Base-by-base conservation (phyloP, 768 basidiomycete genomes). In the Naganishia onofrii region DNA sequence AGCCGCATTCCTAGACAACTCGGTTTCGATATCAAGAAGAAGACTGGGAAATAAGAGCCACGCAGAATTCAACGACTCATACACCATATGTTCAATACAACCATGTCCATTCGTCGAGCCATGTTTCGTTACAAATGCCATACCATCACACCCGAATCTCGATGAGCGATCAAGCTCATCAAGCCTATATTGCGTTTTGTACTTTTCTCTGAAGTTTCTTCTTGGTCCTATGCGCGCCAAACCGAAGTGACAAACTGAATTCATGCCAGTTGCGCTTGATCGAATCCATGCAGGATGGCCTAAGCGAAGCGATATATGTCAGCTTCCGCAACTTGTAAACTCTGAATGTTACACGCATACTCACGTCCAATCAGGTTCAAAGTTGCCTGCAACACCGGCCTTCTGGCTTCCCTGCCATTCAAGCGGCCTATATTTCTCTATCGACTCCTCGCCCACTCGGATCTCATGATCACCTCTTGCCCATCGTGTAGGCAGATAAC, bases 191-290 rank as follows among this genome's bases (percentile, higher is more conserved):
- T 42, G 42, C 60, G 23, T 73, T 70, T 31, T 53, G 53, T 23
- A 70, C 76, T 64, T 78, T 79, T 52, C 79, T 67, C 66, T 72
- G 68, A 36, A 81, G 44, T 74, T 77, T 79, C 75, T 81, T 81
- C 70, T 77, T 79, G 1, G 80, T 72, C 28, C 77, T 66, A 67
- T 78, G 78, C 46, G 78, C 66, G 52, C 75, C 75, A 68, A 81
- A 81, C 29, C 78, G 73, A 31, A 79, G 75, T 55, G 75, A 75
- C 0, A 79, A 76, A 21, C 70, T 55, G 29, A 81, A 67, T 55
- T 81, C 78, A 58, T 79, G 78, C 77, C 76, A 77, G 48, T 77
- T 76, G 31, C 77, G 64, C 72, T 79, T 79, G 68, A 81, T 63
- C 13, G 70, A 32, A 36, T 81, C 80, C 63, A 77, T 79, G 12